Percentiles rank a stretch among this genome's conserved stretches.
Evolutionary conservation across 441 rosid species (phyloP).

Genomic region (Viola pubescens): DNA sequence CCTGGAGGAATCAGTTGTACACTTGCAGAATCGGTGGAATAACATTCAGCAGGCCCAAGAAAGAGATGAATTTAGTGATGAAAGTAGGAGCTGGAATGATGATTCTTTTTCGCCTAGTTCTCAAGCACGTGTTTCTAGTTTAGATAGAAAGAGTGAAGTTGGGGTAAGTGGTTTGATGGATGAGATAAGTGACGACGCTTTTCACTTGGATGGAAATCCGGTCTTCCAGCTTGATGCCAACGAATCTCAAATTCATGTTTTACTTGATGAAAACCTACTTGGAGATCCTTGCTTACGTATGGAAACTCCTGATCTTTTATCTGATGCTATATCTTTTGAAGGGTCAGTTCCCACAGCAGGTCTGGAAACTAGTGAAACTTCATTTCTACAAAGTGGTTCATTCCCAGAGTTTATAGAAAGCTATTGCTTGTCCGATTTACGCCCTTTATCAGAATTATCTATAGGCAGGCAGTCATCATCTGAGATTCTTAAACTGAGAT

Average conservation of each 20-base stretch:
- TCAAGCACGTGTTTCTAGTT: slow-evolving; percentile 29
- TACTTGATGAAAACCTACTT: slow-evolving; percentile 36
- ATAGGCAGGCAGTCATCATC: slow-evolving; percentile 35
- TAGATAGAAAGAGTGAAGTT: slow-evolving; percentile 26
- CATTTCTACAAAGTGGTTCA: slow-evolving; percentile 39
- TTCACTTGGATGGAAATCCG: slow-evolving; percentile 42
- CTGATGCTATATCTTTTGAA: slow-evolving; percentile 31
- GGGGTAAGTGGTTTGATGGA: slow-evolving; percentile 58
- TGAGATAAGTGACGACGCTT: slow-evolving; percentile 80
- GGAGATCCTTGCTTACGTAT: slow-evolving; percentile 33
- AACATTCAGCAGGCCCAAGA: slow-evolving; percentile 49
- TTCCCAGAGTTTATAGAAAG: slow-evolving; percentile 79
- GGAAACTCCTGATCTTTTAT: slow-evolving; percentile 35
- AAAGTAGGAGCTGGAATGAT: slow-evolving; percentile 17
- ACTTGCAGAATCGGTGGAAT: slow-evolving; percentile 87
- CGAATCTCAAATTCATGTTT: slow-evolving; percentile 31
- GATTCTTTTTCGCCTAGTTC: slow-evolving; percentile 36
- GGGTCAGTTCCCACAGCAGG: slow-evolving; percentile 34
- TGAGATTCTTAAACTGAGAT: slow-evolving; percentile 25
- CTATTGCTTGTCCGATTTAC: slow-evolving; percentile 60
- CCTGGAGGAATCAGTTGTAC: slow-evolving; percentile 78
- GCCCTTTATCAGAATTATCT: slow-evolving; percentile 51
- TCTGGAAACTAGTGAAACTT: slow-evolving; percentile 46
- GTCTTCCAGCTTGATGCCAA: slow-evolving; percentile 32
- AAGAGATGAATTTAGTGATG: slow-evolving; percentile 32